phyloP scores from a whole-genome alignment of 306 rosid genomes.

The Spatholobus suberectus region DNA sequence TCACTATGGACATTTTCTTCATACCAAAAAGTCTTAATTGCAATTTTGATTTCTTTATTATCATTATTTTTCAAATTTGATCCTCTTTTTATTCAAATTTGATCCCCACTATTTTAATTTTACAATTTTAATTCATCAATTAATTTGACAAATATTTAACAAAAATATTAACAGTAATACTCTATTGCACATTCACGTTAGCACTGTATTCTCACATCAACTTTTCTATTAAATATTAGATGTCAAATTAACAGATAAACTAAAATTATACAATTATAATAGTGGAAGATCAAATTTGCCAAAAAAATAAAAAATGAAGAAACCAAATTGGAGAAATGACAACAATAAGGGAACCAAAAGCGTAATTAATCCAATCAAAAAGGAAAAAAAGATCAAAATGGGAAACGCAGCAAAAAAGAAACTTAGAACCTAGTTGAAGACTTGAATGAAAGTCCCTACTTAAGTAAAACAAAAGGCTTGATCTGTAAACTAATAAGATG shows the following conservation, averaged over 20 bases:
- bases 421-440: not conserved
- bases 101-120: not conserved
- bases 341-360: not conserved
- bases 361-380: not conserved
- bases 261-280: not conserved
- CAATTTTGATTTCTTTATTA: not conserved
- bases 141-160: not conserved
- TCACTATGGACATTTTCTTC: not conserved
- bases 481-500: not conserved
- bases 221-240: not conserved
- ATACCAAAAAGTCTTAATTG: not conserved
- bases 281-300: not conserved
- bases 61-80: not conserved
- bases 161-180: not conserved
- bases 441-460: not conserved
- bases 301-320: not conserved
- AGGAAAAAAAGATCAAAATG: not conserved
- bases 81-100: not conserved
- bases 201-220: not conserved
- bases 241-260: not conserved
- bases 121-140: too few relatives aligned
- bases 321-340: not conserved
- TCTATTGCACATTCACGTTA: not conserved
- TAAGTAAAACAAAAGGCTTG: not conserved
- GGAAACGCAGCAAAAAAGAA: not conserved